Conservation (phyloP, 2,329 filamentous ascomycete species). For the Alternaria rosae region DNA sequence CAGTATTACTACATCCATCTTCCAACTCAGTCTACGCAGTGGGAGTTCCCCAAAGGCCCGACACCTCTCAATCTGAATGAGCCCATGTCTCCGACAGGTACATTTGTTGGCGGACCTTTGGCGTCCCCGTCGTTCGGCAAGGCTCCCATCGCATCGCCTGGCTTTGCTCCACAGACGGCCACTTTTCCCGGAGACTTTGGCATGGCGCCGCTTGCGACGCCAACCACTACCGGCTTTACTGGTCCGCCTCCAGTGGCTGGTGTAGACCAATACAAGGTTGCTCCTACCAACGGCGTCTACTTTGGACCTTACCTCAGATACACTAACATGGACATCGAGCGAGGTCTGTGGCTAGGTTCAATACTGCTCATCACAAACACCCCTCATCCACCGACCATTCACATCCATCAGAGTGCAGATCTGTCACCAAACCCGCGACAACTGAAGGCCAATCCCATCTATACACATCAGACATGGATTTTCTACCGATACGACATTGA, state of each 20-base stretch:
- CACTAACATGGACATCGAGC: conserved; percentile 95
- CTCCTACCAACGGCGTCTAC: conserved; percentile 94
- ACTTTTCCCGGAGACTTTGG: conserved; percentile 88
- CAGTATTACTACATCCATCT: conserved; percentile 99
- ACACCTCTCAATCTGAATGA: conserved; percentile 86
- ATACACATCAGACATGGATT: conserved; percentile 89
- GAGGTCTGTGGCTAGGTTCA: conserved; percentile 88
- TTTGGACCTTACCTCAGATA: conserved; percentile 97
- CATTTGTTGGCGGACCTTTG: conserved; percentile 50
- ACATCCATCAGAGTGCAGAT: conserved; percentile 89
- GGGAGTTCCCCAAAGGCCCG: conserved; percentile 97
- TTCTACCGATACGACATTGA: conserved; percentile 97
- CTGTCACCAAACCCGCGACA: conserved; percentile 92
- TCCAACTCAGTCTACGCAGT: conserved; percentile 93
- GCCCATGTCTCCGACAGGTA: conserved; percentile 80
- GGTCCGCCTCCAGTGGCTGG: conserved; percentile 89
- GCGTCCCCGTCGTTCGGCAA: conserved; percentile 62
- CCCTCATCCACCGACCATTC: conserved; percentile 92
- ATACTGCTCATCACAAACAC: conserved; percentile 93
- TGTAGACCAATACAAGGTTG: conserved; percentile 92
- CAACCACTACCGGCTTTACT: conserved; percentile 81
- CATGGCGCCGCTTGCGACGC: conserved; percentile 75
- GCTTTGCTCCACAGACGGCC: conserved; percentile 81
- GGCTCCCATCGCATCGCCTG: conserved; percentile 75
- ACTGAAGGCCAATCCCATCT: conserved; percentile 80